Evolutionary conservation across 148 eudicot genomes (phyloP).

Genomic region (Pouteria glomerata): DNA sequence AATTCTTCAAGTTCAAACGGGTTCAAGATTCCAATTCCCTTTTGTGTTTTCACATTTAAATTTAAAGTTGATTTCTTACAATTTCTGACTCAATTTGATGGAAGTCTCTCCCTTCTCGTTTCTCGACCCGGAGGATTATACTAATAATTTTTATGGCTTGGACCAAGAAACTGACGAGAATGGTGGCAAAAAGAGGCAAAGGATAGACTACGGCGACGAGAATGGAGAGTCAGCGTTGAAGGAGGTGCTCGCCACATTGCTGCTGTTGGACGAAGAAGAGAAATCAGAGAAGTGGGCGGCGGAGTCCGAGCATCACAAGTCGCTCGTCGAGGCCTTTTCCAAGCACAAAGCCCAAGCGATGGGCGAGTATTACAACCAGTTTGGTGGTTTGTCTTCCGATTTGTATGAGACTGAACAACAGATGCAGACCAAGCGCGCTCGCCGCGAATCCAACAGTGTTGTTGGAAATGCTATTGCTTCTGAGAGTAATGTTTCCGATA

Average conservation of each 20-base stretch:
- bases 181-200: constrained; percentile 6
- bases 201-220: neutral
- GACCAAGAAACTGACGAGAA: neutral
- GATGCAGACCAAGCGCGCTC: too few relatives aligned
- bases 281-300: neutral
- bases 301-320: neutral
- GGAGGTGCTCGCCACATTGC: constrained; percentile 14
- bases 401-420: too few relatives aligned
- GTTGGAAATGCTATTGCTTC: too few relatives aligned
- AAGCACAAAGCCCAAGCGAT: too few relatives aligned
- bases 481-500: too few relatives aligned
- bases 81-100: constrained; percentile 16
- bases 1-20: too few relatives aligned
- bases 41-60: constrained; percentile 24
- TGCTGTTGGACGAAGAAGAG: constrained; percentile 6
- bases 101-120: constrained; percentile 34
- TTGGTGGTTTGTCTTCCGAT: too few relatives aligned
- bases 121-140: constrained; percentile 16
- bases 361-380: too few relatives aligned
- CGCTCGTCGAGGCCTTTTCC: neutral
- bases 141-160: constrained; percentile 1
- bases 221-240: neutral
- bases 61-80: neutral
- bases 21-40: too few relatives aligned
- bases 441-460: too few relatives aligned